Conservation (phyloP, 2,329 filamentous ascomycete genomes). For the Gnomoniopsis smithogilvyi region DNA sequence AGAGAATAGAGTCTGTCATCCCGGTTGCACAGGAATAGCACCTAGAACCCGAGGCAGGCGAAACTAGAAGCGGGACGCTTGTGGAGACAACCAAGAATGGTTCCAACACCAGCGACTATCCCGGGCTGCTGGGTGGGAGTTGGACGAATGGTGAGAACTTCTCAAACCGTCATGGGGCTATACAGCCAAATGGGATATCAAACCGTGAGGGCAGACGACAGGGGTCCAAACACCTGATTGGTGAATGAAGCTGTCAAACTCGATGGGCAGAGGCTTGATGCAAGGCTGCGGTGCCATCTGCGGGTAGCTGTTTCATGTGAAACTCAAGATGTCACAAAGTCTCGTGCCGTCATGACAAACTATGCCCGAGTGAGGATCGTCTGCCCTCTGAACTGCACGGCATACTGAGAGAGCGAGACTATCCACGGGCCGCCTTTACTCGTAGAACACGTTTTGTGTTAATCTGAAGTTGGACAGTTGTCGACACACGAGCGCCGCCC, state of each 20-base stretch:
- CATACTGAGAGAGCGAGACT: background rate
- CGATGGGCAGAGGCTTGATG: conserved; percentile 1
- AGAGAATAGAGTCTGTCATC: background rate
- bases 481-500: background rate
- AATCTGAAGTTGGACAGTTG: background rate
- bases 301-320: conserved; percentile 40
- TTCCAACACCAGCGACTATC: too few species aligned
- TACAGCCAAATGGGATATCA: background rate
- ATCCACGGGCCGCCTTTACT: background rate
- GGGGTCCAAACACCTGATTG: background rate
- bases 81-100: background rate
- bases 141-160: background rate
- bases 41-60: conserved; percentile 8
- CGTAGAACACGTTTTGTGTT: background rate
- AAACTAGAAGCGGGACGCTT: conserved; percentile 3
- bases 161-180: conserved; percentile 2
- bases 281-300: conserved; percentile 17
- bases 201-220: background rate
- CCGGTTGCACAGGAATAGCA: background rate
- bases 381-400: background rate
- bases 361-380: background rate
- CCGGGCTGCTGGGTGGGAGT: background rate
- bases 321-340: conserved; percentile 42
- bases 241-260: background rate
- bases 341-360: background rate